Evolutionary conservation across 1,139 yeast species (phyloP).

Genomic region (Blastobotrys malaysiensis): DNA sequence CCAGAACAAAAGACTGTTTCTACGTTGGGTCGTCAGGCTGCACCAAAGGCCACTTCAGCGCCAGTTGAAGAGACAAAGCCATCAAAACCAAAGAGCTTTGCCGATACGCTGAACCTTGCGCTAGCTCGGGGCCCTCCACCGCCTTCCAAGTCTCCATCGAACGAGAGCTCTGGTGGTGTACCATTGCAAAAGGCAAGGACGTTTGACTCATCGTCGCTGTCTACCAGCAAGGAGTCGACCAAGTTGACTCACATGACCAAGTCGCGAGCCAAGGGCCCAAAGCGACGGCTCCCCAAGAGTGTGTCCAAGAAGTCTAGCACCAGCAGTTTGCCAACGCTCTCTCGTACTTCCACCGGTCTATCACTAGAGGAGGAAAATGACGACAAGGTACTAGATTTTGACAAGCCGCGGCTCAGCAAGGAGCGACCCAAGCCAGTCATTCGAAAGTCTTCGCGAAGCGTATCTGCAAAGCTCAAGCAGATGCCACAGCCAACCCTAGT

Average conservation of each 20-base stretch:
- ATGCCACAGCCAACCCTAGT: not conserved
- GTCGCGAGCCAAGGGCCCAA: constrained; percentile 67
- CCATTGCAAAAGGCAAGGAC: constrained; percentile 29
- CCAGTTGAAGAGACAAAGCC: not conserved
- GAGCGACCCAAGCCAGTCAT: constrained; percentile 23
- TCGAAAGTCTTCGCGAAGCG: constrained; percentile 24
- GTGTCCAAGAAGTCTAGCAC: constrained; percentile 13
- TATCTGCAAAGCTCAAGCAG: constrained; percentile 14
- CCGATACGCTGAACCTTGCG: constrained; percentile 17
- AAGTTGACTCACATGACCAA: constrained; percentile 56
- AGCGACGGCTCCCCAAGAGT: constrained; percentile 56
- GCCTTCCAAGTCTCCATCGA: constrained; percentile 8
- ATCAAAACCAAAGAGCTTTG: constrained; percentile 12
- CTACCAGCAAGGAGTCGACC: constrained; percentile 13
- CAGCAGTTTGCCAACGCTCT: not conserved
- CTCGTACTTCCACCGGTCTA: not conserved
- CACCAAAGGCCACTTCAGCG: not conserved
- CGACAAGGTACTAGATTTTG: constrained; percentile 6
- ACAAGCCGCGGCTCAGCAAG: constrained; percentile 10
- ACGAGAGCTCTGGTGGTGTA: not conserved
- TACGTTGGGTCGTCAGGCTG: not conserved
- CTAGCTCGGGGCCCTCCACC: constrained; percentile 19
- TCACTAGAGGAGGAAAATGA: not conserved
- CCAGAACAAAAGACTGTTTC: not conserved
- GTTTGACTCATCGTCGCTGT: constrained; percentile 25